A percentile compares a stretch with the other conserved stretches of the same genome.
These are phyloP conservation scores for Harrya chromipes DNA, from an alignment of 768 basidiomycete species.

Conservation along the genomic window DNA sequence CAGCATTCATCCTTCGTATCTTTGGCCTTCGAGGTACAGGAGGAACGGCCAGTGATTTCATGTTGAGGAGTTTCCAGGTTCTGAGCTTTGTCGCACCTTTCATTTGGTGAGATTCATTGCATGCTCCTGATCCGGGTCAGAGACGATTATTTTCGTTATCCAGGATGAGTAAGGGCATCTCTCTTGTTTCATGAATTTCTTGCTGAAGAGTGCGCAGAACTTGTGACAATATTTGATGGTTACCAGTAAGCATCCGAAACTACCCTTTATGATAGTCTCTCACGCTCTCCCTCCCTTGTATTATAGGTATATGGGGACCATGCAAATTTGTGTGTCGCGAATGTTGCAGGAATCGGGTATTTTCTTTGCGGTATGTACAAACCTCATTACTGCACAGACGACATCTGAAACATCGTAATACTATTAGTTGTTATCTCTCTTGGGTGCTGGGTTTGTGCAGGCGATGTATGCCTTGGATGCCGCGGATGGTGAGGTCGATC, in stretches of 20 bases:
- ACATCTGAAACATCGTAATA: background rate
- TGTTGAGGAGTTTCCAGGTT: constrained; percentile 79
- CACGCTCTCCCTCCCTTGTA: background rate
- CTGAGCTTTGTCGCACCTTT: constrained; percentile 86
- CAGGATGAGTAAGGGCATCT: constrained; percentile 74
- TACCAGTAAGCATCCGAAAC: constrained; percentile 51
- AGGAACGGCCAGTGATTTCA: constrained; percentile 37
- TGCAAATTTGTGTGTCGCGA: constrained; percentile 90
- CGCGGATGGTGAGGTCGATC: constrained; percentile 74
- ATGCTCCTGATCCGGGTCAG: background rate
- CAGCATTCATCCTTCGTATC: constrained; percentile 74
- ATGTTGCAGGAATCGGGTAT: constrained; percentile 94
- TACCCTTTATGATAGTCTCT: background rate
- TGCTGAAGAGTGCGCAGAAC: constrained; percentile 41
- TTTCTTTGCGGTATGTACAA: constrained; percentile 72
- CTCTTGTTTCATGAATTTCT: background rate
- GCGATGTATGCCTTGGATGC: constrained; percentile 88
- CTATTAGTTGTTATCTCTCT: constrained; percentile 69
- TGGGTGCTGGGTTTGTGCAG: constrained; percentile 83
- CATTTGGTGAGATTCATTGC: constrained; percentile 61
- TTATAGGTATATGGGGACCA: constrained; percentile 77
- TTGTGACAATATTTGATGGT: constrained; percentile 79
- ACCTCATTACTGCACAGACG: background rate
- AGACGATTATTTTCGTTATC: background rate
- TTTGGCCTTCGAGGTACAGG: constrained; percentile 43